These are phyloP conservation scores for Poterioochromonas sp. DNA, from an alignment of 352 stramenopile species.

Conservation along the genomic window DNA sequence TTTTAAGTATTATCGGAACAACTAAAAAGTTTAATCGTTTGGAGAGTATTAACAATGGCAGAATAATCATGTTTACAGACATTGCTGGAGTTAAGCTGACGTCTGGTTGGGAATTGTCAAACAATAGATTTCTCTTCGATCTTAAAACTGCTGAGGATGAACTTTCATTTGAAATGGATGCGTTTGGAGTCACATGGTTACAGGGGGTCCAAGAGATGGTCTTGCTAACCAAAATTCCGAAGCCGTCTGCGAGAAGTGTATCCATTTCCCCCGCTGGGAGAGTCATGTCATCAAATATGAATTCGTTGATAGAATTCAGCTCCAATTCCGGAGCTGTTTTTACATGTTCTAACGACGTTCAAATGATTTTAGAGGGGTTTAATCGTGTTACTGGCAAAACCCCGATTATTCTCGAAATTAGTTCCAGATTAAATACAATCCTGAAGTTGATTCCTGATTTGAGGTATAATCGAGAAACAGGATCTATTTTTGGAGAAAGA, in stretches of 20 bases:
- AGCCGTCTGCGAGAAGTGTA: neutral
- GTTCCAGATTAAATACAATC: neutral
- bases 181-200: neutral
- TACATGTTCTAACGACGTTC: neutral
- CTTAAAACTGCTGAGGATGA: constrained; percentile 1
- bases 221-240: neutral
- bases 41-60: neutral
- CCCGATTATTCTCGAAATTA: neutral
- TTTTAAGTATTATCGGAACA: neutral
- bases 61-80: neutral
- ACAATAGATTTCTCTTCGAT: neutral
- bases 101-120: neutral
- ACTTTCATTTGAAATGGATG: neutral
- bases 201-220: neutral
- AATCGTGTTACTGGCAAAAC: neutral
- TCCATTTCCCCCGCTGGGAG: neutral
- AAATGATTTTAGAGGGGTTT: neutral
- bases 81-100: neutral
- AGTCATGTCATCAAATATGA: neutral
- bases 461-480: neutral
- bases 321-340: constrained; percentile 12
- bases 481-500: neutral
- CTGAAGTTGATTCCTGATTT: constrained; percentile 12
- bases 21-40: neutral
- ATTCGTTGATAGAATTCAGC: neutral